These are phyloP conservation scores for Komagataella kurtzmanii DNA, from an alignment of 805 yeast genomes.

Conservation along the genomic window DNA sequence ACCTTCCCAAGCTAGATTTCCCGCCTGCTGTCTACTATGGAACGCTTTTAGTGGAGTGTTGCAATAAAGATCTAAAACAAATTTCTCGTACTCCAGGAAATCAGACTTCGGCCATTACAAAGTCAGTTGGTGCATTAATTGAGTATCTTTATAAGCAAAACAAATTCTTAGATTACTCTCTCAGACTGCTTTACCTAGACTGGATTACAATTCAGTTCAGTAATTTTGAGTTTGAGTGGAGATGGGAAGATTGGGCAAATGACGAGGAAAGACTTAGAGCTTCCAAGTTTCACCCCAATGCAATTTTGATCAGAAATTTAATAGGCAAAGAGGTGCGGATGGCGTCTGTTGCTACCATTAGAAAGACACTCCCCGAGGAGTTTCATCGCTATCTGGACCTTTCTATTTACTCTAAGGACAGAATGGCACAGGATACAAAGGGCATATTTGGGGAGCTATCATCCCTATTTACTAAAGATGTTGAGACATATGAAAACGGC, in stretches of 20 bases:
- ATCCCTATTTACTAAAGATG: background rate
- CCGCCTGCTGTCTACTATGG: constrained; percentile 71
- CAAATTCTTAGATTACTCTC: constrained; percentile 60
- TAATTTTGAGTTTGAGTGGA: constrained; percentile 93
- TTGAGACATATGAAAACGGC: constrained; percentile 4
- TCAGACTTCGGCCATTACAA: constrained; percentile 46
- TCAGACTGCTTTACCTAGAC: constrained; percentile 58
- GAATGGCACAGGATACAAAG: constrained; percentile 22
- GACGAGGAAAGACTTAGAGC: constrained; percentile 32
- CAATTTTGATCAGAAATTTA: constrained; percentile 61
- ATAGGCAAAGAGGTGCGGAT: constrained; percentile 76
- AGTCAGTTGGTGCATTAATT: constrained; percentile 87
- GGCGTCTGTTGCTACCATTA: constrained; percentile 61
- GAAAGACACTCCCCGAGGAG: constrained; percentile 54
- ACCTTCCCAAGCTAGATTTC: constrained; percentile 46
- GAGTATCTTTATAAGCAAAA: constrained; percentile 65
- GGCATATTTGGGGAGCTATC: constrained; percentile 16
- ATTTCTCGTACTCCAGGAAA: constrained; percentile 6
- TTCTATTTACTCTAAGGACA: constrained; percentile 21
- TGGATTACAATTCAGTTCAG: constrained; percentile 93
- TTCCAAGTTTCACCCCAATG: constrained; percentile 54
- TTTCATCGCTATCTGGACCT: constrained; percentile 35
- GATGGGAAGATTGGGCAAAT: constrained; percentile 89
- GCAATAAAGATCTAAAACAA: constrained; percentile 60
- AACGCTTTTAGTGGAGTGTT: constrained; percentile 74